phyloP scores from a whole-genome alignment of 2,329 filamentous ascomycete species.

The Neonectria coccinea region DNA sequence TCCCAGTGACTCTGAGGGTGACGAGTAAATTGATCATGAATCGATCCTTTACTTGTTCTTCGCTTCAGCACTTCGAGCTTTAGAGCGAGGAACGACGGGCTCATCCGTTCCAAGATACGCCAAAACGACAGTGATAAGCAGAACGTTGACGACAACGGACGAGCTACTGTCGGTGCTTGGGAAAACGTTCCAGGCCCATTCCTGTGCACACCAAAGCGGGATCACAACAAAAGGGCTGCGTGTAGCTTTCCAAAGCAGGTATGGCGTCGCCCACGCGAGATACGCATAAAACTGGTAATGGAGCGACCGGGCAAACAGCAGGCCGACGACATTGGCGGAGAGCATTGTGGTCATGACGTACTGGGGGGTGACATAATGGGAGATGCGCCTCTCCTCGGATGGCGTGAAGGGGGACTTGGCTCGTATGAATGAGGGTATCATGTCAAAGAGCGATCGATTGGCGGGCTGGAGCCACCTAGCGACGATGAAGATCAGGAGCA shows the following conservation, averaged over 20 bases:
- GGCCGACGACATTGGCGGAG: constrained; percentile 80
- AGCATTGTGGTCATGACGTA: constrained; percentile 84
- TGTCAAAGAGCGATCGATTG: constrained; percentile 65
- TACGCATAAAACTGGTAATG: constrained; percentile 98
- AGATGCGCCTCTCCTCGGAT: constrained; percentile 67
- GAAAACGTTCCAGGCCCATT: constrained; percentile 95
- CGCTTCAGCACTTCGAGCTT: constrained; percentile 36
- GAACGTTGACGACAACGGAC: constrained; percentile 73
- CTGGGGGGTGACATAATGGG: constrained; percentile 71
- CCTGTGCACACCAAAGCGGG: constrained; percentile 79
- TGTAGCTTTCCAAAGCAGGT: constrained; percentile 83
- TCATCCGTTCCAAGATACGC: constrained; percentile 69
- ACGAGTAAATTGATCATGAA: constrained; percentile 50
- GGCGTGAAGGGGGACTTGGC: constrained; percentile 59
- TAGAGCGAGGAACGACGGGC: constrained; percentile 46
- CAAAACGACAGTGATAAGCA: constrained; percentile 74
- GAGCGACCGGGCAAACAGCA: constrained; percentile 87
- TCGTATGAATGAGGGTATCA: constrained; percentile 60
- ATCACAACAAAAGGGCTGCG: constrained; percentile 76
- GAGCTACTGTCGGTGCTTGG: constrained; percentile 76
- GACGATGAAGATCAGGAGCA: constrained; percentile 75
- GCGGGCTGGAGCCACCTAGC: constrained; percentile 80
- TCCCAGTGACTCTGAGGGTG: constrained; percentile 81
- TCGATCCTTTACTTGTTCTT: constrained; percentile 49
- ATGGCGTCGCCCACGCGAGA: constrained; percentile 89